phyloP scores from a whole-genome alignment of 2,329 filamentous ascomycete species.

The Gremmenia infestans region DNA sequence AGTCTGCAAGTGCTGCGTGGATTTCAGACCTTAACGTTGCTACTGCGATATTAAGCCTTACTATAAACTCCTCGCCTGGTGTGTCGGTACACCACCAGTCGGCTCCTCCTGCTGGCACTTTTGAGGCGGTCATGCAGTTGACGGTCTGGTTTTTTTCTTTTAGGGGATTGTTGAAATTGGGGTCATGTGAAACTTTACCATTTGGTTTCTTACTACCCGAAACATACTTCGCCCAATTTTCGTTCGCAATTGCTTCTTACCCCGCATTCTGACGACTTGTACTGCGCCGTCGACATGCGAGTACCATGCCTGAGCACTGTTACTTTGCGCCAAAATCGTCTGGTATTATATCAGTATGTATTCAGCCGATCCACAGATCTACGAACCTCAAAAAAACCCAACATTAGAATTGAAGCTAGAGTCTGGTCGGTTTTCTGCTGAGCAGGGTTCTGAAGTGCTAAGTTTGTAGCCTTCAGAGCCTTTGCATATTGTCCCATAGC shows the following conservation, averaged over 20 bases:
- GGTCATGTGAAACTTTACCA: constrained; percentile 39
- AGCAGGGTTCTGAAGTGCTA: constrained; percentile 47
- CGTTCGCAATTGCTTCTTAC: constrained; percentile 49
- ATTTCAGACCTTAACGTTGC: constrained; percentile 52
- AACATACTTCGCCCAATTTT: constrained; percentile 52
- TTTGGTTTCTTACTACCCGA: constrained; percentile 54
- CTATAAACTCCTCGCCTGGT: constrained; percentile 40
- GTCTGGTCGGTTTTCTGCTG: constrained; percentile 51
- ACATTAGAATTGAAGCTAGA: constrained; percentile 52
- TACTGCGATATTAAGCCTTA: constrained; percentile 46
- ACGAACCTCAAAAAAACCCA: constrained; percentile 54
- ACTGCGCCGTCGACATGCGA: constrained; percentile 62
- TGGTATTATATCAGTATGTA: constrained; percentile 26
- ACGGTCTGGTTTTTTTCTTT: constrained; percentile 53
- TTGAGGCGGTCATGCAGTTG: constrained; percentile 50
- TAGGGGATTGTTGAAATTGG: constrained; percentile 36
- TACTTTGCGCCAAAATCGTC: constrained; percentile 45
- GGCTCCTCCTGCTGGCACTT: constrained; percentile 46
- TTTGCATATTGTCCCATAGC: constrained; percentile 50
- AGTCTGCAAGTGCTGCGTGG: constrained; percentile 43
- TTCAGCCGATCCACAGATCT: neutral
- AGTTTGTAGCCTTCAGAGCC: constrained; percentile 48
- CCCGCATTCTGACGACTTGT: constrained; percentile 53
- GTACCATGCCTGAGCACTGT: constrained; percentile 54
- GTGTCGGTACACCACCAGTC: constrained; percentile 57